Percentiles rank a stretch among this genome's conserved stretches.
phyloP scores from a whole-genome alignment of 306 rosid species.

The Pterocarpus santalinus region DNA sequence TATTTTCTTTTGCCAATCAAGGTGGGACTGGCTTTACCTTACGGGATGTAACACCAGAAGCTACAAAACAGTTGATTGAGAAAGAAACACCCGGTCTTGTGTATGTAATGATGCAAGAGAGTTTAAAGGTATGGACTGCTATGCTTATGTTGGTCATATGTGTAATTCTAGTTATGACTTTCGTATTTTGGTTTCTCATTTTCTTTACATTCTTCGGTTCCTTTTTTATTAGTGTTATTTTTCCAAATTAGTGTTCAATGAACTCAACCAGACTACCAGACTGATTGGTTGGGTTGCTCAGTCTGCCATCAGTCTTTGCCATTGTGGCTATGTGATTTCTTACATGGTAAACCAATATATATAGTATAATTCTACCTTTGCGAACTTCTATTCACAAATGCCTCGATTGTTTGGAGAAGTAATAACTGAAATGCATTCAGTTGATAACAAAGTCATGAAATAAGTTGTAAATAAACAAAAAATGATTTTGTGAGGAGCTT shows the following conservation, averaged over 20 bases:
- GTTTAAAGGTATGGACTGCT: constrained; percentile 73
- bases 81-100: constrained; percentile 94
- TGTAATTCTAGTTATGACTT: constrained; percentile 12
- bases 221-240: constrained; percentile 15
- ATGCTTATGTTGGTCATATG: constrained; percentile 23
- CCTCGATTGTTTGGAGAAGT: background rate
- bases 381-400: no score
- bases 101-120: constrained; percentile 90
- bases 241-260: constrained; percentile 29
- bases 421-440: constrained; percentile 26
- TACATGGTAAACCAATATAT: no score
- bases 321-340: no score
- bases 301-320: no score
- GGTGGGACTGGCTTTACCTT: constrained; percentile 94
- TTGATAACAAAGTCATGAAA: constrained; percentile 25
- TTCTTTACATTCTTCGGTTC: background rate
- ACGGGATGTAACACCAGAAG: constrained; percentile 94
- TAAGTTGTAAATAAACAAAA: constrained; percentile 14
- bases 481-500: constrained; percentile 33
- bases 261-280: background rate
- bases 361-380: no score
- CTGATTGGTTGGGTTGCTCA: no score
- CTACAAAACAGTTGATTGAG: constrained; percentile 85
- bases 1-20: constrained; percentile 49
- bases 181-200: constrained; percentile 31